Evolutionary conservation across 1,139 yeast species (phyloP).

Genomic region (Debaryomyces coudertii): DNA sequence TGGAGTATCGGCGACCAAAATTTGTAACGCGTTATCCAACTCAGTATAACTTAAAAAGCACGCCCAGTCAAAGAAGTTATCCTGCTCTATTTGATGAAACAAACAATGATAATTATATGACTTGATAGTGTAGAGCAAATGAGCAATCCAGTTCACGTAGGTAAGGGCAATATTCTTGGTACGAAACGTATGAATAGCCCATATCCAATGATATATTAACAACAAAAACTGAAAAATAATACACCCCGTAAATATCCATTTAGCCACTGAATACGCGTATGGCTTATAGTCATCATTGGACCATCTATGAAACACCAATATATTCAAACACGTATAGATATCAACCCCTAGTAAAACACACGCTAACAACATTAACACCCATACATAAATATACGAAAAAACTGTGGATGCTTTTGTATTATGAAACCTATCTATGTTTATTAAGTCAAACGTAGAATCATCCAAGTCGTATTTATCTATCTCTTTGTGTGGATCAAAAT

Average conservation of each 20-base stretch:
- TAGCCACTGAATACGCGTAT: slow-evolving; percentile 59
- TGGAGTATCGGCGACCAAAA: slow-evolving; percentile 82
- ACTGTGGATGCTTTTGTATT: slow-evolving; percentile 58
- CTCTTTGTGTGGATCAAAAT: slow-evolving; percentile 22
- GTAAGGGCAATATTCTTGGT: slow-evolving; percentile 70
- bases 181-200: slow-evolving; percentile 61
- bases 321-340: slow-evolving; percentile 75
- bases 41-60: slow-evolving; percentile 71
- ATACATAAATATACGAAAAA: slow-evolving; percentile 53
- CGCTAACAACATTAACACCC: slow-evolving; percentile 55
- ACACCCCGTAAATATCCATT: slow-evolving; percentile 85
- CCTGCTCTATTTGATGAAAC: slow-evolving; percentile 67
- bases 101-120: slow-evolving; percentile 72
- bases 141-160: slow-evolving; percentile 69
- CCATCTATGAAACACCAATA: slow-evolving; percentile 80
- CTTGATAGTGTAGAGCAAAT: slow-evolving; percentile 56
- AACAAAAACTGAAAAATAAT: slow-evolving; percentile 72
- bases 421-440: slow-evolving; percentile 51
- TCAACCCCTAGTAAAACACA: slow-evolving; percentile 69
- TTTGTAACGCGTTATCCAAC: slow-evolving; percentile 63
- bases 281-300: slow-evolving; percentile 58
- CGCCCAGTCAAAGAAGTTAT: slow-evolving; percentile 66
- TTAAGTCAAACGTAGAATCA: slow-evolving; percentile 46
- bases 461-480: slow-evolving; percentile 41
- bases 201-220: slow-evolving; percentile 57